A percentile compares a stretch with the other conserved stretches of the same genome.
Conservation (phyloP, 176 grass and related monocot species). For the Areca catechu region DNA sequence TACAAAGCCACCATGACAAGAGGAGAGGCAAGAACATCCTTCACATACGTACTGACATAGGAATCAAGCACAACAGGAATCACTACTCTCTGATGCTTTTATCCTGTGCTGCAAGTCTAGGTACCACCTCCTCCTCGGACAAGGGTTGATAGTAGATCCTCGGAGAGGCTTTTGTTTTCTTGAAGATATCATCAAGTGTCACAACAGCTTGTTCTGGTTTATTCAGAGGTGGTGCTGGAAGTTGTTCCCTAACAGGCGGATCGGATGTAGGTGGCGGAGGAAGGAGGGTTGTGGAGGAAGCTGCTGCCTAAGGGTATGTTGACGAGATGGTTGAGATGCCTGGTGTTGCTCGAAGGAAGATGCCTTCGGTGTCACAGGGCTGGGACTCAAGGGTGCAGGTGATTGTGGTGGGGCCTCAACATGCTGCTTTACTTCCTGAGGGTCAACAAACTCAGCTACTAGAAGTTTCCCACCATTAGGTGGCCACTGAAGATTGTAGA, state of each 20-base stretch:
- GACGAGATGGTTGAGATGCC: conserved; percentile 30
- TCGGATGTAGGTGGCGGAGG: conserved; percentile 11
- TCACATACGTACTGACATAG: too few relatives aligned
- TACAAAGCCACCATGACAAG: too few relatives aligned
- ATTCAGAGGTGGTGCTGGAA: conserved; percentile 28
- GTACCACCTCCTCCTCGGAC: conserved; percentile 45
- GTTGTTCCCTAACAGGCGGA: conserved; percentile 16
- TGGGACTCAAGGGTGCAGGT: conserved; percentile 29
- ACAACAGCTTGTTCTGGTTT: conserved; percentile 26
- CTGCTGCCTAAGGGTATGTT: conserved; percentile 37
- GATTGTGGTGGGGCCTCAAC: conserved; percentile 37
- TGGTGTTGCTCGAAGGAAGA: conserved; percentile 26
- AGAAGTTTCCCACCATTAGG: conserved; percentile 78
- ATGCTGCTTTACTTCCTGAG: conserved; percentile 71
- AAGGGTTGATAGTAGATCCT: conserved; percentile 77
- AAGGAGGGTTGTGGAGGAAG: conserved; percentile 17
- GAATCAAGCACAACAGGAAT: too few relatives aligned
- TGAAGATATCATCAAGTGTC: conserved; percentile 74
- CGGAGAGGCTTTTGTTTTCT: conserved; percentile 48
- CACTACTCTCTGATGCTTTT: conserved; percentile 36
- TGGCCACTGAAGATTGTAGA: conserved; percentile 97
- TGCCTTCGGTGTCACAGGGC: conserved; percentile 15
- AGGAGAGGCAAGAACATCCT: too few relatives aligned
- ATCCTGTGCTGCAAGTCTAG: conserved; percentile 41
- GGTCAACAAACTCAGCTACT: conserved; percentile 87